Percentiles rank a stretch among this genome's conserved stretches.
Conservation (phyloP, 441 rosid species). For the Jatropha multifida region DNA sequence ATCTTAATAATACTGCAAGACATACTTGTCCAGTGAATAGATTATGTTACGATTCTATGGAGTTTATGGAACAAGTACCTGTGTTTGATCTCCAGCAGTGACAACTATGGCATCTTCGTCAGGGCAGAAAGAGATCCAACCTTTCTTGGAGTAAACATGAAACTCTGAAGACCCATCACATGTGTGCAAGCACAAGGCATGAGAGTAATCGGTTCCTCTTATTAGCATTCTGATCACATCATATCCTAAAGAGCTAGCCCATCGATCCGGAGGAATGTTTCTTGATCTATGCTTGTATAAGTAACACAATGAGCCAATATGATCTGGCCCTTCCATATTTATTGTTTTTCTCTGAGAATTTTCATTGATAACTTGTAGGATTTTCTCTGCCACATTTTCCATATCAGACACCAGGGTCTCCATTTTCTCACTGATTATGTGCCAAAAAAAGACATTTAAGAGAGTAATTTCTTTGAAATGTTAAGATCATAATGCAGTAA, state of each 20-base stretch:
- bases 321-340: constrained; percentile 5
- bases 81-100: constrained; percentile 69
- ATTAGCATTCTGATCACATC: constrained; percentile 78
- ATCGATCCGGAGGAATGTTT: constrained; percentile 25
- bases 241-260: constrained; percentile 38
- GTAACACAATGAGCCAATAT: constrained; percentile 37
- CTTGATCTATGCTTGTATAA: constrained; percentile 39
- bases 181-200: constrained; percentile 59
- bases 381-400: constrained; percentile 54
- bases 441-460: neutral
- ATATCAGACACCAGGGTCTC: constrained; percentile 36
- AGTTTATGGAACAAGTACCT: constrained; percentile 32
- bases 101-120: constrained; percentile 55
- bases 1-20: too few relatives aligned
- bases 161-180: constrained; percentile 60
- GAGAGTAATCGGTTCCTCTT: constrained; percentile 65
- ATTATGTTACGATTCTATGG: too few relatives aligned
- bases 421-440: constrained; percentile 53
- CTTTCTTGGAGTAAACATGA: constrained; percentile 84
- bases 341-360: constrained; percentile 17
- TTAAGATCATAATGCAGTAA: neutral
- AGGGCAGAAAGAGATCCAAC: constrained; percentile 73
- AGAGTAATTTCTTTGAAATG: neutral
- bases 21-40: too few relatives aligned
- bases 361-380: constrained; percentile 32